Evolutionary conservation across 208 protist species (phyloP), one percentile per base, ranked within the genome.

Genomic region (Novymonas esmeraldas): DNA sequence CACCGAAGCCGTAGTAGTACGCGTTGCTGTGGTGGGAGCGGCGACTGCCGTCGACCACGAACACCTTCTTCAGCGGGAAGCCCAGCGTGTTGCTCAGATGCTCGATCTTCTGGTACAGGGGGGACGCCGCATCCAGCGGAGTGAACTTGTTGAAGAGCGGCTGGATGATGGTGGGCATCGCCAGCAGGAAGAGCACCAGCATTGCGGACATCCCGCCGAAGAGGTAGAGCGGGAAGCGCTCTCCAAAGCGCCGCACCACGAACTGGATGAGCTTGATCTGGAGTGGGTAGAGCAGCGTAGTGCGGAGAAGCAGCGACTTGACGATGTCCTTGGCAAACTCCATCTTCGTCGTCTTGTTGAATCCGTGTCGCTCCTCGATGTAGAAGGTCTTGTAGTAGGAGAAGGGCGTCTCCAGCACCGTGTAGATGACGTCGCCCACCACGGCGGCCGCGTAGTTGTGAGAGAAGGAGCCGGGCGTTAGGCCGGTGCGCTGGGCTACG

Each of bases 61-160:
- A 83, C 0, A 98, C 42, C 57, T 88, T 84, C 36, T 66, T 75
- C 49, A 97, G 62, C 5, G 94, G 92, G 60, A 95, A 98, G 10
- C 70, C 33, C 28, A 91, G 34, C 11, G 42, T 46, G 18, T 60
- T 61, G 39, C 79, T 65, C 9, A 97, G 74, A 0, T 16, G 26
- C 58, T 77, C 56, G 44, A 96, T 93, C 41, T 81, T 85, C 10
- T 60, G 45, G 29, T 79, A 64, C 58, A 95, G 69, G 16, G 36
- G 26, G 7, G 62, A 69, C 41, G 75, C 70, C 31, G 80, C 62
- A 24, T 76, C 62, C 18, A 95, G 66, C 3, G 73, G 73, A 5
- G 72, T 87, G 64, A 89, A 97, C 36, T 65, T 92, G 79, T 96
- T 95, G 79, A 98, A 98, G 7, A 98, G 69, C 4, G 94, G 92